Percentiles rank a stretch among this genome's conserved stretches.
Evolutionary conservation across 306 rosid genomes (phyloP).

Genomic region (Acacia melanoxylon): DNA sequence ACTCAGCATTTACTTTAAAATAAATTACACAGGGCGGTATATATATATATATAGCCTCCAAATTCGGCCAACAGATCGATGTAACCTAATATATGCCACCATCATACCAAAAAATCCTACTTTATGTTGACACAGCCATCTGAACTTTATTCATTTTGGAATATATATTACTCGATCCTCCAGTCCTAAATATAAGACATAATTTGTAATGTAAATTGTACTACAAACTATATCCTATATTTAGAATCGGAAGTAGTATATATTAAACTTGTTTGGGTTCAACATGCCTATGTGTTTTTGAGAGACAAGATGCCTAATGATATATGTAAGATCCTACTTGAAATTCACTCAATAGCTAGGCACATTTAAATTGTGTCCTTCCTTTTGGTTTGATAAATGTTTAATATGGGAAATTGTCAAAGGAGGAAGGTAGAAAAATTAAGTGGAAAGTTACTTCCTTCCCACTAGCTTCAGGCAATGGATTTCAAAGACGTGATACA

Average conservation of each 20-base stretch:
- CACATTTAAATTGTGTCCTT: background rate
- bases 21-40: constrained; percentile 19
- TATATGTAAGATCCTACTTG: background rate
- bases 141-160: background rate
- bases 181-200: no score
- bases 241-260: no score
- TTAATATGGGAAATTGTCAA: background rate
- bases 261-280: background rate
- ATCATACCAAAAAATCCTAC: constrained; percentile 7
- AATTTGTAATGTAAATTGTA: no score
- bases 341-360: background rate
- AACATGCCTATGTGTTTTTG: background rate
- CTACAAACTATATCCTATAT: no score
- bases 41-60: background rate
- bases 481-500: background rate
- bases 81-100: background rate
- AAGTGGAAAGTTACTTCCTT: background rate
- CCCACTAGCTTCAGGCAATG: background rate
- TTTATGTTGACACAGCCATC: constrained; percentile 6
- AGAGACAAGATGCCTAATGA: background rate
- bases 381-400: background rate
- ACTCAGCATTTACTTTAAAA: background rate
- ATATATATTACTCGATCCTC: background rate
- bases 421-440: background rate
- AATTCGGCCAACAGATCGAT: background rate